Evolutionary conservation across 345 rosid genomes (phyloP).

Genomic region (Brassica juncea): DNA sequence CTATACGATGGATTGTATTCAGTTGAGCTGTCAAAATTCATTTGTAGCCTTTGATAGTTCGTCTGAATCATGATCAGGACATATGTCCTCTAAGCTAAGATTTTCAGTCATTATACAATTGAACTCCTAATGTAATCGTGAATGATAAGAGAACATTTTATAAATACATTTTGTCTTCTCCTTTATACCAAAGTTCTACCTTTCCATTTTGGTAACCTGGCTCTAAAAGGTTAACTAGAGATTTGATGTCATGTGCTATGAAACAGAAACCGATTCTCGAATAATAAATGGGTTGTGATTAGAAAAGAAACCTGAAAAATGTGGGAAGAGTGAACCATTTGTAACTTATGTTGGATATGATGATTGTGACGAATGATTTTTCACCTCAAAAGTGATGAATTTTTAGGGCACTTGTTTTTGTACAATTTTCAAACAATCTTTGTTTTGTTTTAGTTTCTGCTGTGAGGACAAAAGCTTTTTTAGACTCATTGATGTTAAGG

Average conservation of each 20-base stretch:
- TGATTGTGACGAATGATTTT: not conserved
- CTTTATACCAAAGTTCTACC: not conserved
- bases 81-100: not conserved
- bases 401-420: constrained; percentile 4
- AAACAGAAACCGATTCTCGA: constrained; percentile 2
- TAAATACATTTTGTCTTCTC: not conserved
- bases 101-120: not conserved
- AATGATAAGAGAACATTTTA: not conserved
- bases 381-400: constrained; percentile 21
- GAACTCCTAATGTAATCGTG: not conserved
- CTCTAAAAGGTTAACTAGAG: not conserved
- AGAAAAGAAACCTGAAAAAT: not conserved
- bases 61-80: not conserved
- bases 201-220: not conserved
- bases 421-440: constrained; percentile 10
- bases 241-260: not conserved
- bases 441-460: not conserved
- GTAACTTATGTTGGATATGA: not conserved
- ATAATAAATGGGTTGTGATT: not conserved
- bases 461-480: not conserved
- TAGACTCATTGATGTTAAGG: not conserved
- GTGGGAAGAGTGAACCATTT: constrained; percentile 6
- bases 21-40: not conserved
- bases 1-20: not conserved
- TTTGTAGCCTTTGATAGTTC: not conserved